Evolutionary conservation across 2,329 filamentous ascomycete genomes (phyloP).

Genomic region (Phoma herbarum): DNA sequence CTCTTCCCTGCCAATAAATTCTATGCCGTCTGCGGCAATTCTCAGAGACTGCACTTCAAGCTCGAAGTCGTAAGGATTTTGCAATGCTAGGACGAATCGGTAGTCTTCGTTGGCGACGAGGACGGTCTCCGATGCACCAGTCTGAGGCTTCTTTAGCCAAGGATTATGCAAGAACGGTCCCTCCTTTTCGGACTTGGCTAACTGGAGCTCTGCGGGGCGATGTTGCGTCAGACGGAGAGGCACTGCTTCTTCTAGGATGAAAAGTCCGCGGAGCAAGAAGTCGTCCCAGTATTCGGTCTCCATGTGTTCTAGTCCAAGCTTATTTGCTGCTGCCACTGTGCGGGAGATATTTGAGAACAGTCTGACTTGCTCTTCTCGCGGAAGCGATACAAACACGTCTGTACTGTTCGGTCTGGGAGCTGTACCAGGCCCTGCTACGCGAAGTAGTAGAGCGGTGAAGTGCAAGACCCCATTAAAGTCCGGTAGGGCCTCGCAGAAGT

Average conservation of each 20-base stretch:
- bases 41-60: conserved; percentile 84
- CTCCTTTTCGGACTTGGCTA: conserved; percentile 48
- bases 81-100: conserved; percentile 81
- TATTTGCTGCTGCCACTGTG: conserved; percentile 78
- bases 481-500: conserved; percentile 90
- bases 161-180: conserved; percentile 97
- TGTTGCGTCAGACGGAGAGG: conserved; percentile 44
- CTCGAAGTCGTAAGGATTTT: conserved; percentile 95
- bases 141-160: conserved; percentile 74
- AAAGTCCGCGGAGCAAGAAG: conserved; percentile 82
- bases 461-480: conserved; percentile 90
- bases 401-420: conserved; percentile 73
- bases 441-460: conserved; percentile 84
- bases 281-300: conserved; percentile 96
- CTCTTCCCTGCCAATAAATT: conserved; percentile 72
- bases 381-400: conserved; percentile 74
- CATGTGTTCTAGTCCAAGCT: conserved; percentile 74
- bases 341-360: conserved; percentile 87
- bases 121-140: conserved; percentile 67
- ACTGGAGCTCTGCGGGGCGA: conserved; percentile 45
- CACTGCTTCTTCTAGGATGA: conserved; percentile 63
- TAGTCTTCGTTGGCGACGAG: conserved; percentile 82
- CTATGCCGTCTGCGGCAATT: conserved; percentile 76
- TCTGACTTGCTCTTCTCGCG: conserved; percentile 83
- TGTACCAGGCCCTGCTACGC: conserved; percentile 81